Evolutionary conservation across 1,284 basidiomycete species (phyloP).

Genomic region (Sanghuangporus baumii): DNA sequence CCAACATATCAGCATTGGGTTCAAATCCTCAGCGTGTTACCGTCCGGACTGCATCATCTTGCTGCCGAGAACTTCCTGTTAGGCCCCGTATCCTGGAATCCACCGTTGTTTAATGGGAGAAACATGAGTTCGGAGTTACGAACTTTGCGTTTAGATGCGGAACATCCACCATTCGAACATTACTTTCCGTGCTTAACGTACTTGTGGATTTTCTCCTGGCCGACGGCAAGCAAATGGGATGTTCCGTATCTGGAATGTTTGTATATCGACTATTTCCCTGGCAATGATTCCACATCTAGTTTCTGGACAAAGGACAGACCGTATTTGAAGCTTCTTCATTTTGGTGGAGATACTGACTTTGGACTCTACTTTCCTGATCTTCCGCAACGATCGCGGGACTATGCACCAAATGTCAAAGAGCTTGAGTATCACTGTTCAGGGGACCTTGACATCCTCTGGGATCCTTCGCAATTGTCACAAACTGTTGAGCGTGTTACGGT

Average conservation of each 20-base stretch:
- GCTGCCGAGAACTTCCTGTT: slow-evolving; percentile 2
- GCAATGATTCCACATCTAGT: not conserved
- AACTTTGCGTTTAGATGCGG: slow-evolving; percentile 3
- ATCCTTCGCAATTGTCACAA: not conserved
- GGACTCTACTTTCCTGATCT: slow-evolving; percentile 8
- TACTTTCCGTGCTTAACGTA: slow-evolving; percentile 5
- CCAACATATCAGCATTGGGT: slow-evolving; percentile 12
- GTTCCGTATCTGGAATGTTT: not conserved
- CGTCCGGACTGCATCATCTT: not conserved
- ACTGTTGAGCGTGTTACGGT: not conserved
- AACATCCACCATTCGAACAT: not conserved
- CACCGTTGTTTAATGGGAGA: not conserved
- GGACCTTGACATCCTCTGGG: slow-evolving; percentile 1
- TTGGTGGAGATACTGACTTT: slow-evolving; percentile 8
- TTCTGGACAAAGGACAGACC: not conserved
- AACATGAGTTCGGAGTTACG: not conserved
- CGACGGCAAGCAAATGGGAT: slow-evolving; percentile 4
- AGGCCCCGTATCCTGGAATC: slow-evolving; percentile 4
- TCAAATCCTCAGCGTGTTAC: not conserved
- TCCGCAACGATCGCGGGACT: not conserved
- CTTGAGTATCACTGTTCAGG: slow-evolving; percentile 5
- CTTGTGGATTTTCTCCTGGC: slow-evolving; percentile 8
- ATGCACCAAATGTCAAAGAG: not conserved
- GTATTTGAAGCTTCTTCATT: not conserved
- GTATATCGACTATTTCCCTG: slow-evolving; percentile 8